These are phyloP conservation scores for Luzula sylvatica DNA, from an alignment of 176 grass and related monocot genomes.

Conservation along the genomic window DNA sequence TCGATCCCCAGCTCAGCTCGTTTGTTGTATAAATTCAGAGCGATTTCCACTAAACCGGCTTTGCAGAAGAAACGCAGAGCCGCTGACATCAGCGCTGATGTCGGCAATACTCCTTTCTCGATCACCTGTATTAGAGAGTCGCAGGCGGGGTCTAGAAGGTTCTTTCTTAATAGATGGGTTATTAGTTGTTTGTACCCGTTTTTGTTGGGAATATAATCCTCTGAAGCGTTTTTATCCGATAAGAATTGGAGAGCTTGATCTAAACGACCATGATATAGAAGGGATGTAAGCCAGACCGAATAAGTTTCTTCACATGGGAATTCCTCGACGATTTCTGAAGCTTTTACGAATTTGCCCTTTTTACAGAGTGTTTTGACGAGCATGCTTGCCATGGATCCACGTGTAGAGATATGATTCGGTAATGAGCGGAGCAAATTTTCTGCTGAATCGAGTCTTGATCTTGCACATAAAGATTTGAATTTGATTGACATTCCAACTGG, in stretches of 20 bases:
- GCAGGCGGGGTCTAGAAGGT: constrained; percentile 54
- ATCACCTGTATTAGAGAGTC: constrained; percentile 89
- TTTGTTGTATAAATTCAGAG: constrained; percentile 55
- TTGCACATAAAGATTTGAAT: constrained; percentile 60
- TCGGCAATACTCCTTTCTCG: constrained; percentile 76
- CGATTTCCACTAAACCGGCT: constrained; percentile 83
- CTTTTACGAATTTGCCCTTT: constrained; percentile 27
- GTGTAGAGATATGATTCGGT: constrained; percentile 16
- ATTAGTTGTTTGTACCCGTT: constrained; percentile 43
- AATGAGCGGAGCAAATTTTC: constrained; percentile 53
- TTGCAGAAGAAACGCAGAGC: constrained; percentile 94
- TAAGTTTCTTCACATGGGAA: constrained; percentile 57
- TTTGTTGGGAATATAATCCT: constrained; percentile 57
- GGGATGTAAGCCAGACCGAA: constrained; percentile 40
- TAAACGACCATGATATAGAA: constrained; percentile 37
- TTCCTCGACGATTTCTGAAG: constrained; percentile 44
- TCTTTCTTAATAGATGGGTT: constrained; percentile 37
- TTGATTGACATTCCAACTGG: constrained; percentile 40
- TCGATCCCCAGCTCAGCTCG: constrained; percentile 65
- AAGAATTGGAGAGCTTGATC: constrained; percentile 55
- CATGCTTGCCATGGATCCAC: constrained; percentile 25
- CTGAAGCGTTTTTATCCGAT: constrained; percentile 48
- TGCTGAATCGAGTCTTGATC: constrained; percentile 28
- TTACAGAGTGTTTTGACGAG: constrained; percentile 42
- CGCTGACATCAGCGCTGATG: constrained; percentile 56